Conservation (phyloP, 371 early-diverging fungal species). For the Saksenaea vasiformis region DNA sequence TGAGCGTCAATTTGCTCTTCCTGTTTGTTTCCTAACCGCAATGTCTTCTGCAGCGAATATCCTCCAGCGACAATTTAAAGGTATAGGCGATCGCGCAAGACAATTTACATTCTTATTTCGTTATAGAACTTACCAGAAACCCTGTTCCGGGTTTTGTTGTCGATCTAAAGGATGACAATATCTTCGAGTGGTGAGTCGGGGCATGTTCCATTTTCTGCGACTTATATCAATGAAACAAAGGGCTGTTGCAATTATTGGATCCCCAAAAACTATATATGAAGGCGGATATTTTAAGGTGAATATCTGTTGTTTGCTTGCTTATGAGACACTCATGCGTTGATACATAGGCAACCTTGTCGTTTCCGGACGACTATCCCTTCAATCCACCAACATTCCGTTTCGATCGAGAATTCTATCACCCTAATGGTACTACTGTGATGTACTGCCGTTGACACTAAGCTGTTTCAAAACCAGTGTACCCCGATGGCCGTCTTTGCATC, state of each 20-base stretch:
- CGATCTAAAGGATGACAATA: conserved; percentile 65
- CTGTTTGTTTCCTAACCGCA: neutral
- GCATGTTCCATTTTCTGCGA: neutral
- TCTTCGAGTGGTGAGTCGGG: conserved; percentile 57
- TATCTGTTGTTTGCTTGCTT: neutral
- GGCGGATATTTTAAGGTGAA: conserved; percentile 88
- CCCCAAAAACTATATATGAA: conserved; percentile 85
- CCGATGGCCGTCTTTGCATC: conserved; percentile 84
- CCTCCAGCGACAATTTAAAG: conserved; percentile 58
- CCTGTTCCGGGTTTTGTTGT: conserved; percentile 78
- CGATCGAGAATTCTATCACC: conserved; percentile 74
- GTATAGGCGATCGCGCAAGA: conserved; percentile 19
- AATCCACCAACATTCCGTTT: conserved; percentile 85
- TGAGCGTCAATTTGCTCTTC: neutral
- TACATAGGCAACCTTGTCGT: conserved; percentile 56
- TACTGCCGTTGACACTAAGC: neutral
- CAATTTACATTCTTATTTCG: neutral
- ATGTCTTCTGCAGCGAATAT: conserved; percentile 52
- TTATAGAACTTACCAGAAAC: conserved; percentile 52
- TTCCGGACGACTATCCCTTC: conserved; percentile 59
- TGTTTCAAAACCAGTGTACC: conserved; percentile 52
- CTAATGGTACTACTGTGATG: conserved; percentile 57
- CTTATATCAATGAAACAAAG: conserved; percentile 19
- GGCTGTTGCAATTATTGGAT: conserved; percentile 87
- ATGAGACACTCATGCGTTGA: neutral